Conservation (phyloP, 169 alveolate species). For the Cryptosporidium felis region DNA sequence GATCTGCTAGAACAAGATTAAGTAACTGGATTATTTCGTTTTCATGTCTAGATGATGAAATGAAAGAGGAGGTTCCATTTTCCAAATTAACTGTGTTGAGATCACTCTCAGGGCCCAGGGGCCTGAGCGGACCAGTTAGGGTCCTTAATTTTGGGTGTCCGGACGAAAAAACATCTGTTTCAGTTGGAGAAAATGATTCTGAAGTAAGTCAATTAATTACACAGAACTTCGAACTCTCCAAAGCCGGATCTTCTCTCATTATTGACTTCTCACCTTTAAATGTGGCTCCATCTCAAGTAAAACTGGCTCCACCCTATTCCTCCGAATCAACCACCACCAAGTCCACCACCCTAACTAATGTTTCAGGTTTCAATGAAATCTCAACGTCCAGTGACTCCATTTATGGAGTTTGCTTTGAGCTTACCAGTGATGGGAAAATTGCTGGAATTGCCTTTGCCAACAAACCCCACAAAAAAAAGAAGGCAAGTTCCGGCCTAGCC, state of each 20-base stretch:
- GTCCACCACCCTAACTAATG: constrained; percentile 9
- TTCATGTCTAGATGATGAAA: constrained; percentile 51
- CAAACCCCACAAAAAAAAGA: constrained; percentile 7
- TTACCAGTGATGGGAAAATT: constrained; percentile 60
- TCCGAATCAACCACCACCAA: background rate
- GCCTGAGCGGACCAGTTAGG: background rate
- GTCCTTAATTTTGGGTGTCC: constrained; percentile 43
- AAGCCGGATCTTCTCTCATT: constrained; percentile 32
- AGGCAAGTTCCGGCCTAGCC: background rate
- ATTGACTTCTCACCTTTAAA: constrained; percentile 41
- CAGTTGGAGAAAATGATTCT: constrained; percentile 58
- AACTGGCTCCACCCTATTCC: constrained; percentile 54
- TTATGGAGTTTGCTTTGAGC: constrained; percentile 63
- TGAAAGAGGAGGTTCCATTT: constrained; percentile 49
- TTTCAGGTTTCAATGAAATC: constrained; percentile 52
- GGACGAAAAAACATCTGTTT: constrained; percentile 48
- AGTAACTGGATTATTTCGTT: constrained; percentile 65
- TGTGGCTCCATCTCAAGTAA: constrained; percentile 37
- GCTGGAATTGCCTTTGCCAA: constrained; percentile 72
- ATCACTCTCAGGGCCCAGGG: background rate
- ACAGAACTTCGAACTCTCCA: constrained; percentile 43
- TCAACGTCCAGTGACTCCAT: constrained; percentile 39
- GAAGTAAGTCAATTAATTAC: background rate
- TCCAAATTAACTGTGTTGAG: constrained; percentile 27
- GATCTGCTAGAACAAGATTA: constrained; percentile 63